Base-by-base conservation (phyloP, 495 filamentous ascomycete genomes). In the Hypoxylon perforatum region DNA sequence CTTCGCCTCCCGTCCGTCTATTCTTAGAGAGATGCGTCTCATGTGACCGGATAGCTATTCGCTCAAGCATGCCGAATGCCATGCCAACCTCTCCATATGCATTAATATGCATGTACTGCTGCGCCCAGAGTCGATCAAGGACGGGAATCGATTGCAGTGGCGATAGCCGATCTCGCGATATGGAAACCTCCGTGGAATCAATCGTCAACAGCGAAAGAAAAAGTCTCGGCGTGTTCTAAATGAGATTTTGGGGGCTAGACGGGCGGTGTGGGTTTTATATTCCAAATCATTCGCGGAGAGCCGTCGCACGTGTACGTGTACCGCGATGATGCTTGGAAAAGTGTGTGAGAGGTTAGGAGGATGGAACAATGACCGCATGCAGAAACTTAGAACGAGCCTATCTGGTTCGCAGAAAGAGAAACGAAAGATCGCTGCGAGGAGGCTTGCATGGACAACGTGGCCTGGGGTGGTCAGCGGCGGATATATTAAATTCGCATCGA, bases 171-270 rank as follows among this genome's bases (percentile, higher is more conserved):
- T 19, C 45, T 50, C 35, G 15, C 4, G 14, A 42, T 41, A 7
- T 14, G 11, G 49, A 45, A 41, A 14, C 46, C 10, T 2, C n/a
- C n/a, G n/a, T n/a, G n/a, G 25, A 28, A 28, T 28, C 25, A 7
- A 14, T 30, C 15, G 8, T 14, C 49, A 56, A 39, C 61, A 63
- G 46, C 52, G 61, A 63, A 57, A 51, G 36, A 36, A 36, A n/a
- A 22, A 55, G 25, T 28, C 59, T 49, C 41, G 49, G 39, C 23
- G 35, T 57, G 55, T 47, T 45, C 38, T 28, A 28, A n/a, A n/a
- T n/a, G n/a, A 52, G 18, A 30, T 10, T 15, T 56, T 67, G 63
- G 63, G 63, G 63, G 63, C 63, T 56, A 35, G 63, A 67, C n/a
- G 47, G 41, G 63, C 63, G 63, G 63, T 67, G 63, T 56, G 42